Evolutionary conservation across 139 green algal genomes (phyloP).

Genomic region (Chlorella sp.): DNA sequence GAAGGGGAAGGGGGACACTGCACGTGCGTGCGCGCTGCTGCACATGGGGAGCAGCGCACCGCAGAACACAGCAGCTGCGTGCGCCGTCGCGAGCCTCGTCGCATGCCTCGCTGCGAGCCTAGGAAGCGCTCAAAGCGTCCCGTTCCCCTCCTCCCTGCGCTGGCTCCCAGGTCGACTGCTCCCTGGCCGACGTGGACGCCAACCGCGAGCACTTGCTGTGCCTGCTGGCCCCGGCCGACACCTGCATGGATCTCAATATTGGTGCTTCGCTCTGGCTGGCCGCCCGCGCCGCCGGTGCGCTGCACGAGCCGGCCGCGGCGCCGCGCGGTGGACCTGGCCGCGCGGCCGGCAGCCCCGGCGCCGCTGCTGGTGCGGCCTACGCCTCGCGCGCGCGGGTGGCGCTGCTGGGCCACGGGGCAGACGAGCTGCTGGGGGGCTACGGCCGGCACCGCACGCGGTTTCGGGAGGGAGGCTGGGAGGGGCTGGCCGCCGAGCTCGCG

Average conservation of each 20-base stretch:
- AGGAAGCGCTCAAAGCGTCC: too few relatives aligned
- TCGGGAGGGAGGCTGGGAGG: slow-evolving; percentile 29
- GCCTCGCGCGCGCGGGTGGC: slow-evolving; percentile 70
- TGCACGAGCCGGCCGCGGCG: slow-evolving; percentile 5
- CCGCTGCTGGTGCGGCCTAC: slow-evolving; percentile 25
- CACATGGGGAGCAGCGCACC: too few relatives aligned
- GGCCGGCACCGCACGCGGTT: slow-evolving; percentile 88
- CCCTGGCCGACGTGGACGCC: slow-evolving; percentile 68
- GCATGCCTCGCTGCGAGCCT: too few relatives aligned
- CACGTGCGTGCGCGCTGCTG: too few relatives aligned
- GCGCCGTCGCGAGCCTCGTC: too few relatives aligned
- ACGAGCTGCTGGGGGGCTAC: slow-evolving; percentile 94
- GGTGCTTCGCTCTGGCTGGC: slow-evolving; percentile 90
- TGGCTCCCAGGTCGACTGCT: slow-evolving; percentile 69
- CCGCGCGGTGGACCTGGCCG: not conserved
- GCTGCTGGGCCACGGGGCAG: slow-evolving; percentile 91
- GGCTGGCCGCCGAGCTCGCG: slow-evolving; percentile 72
- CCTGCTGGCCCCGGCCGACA: slow-evolving; percentile 81
- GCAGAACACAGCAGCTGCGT: too few relatives aligned
- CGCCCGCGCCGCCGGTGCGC: slow-evolving; percentile 48
- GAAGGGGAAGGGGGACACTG: too few relatives aligned
- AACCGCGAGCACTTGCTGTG: slow-evolving; percentile 57
- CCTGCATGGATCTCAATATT: slow-evolving; percentile 97
- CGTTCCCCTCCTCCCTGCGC: too few relatives aligned
- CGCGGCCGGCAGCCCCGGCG: not conserved